Percentiles rank a stretch among this genome's conserved stretches.
Conservation (phyloP, 2,329 filamentous ascomycete species). For the Pseudocercospora eumusae region DNA sequence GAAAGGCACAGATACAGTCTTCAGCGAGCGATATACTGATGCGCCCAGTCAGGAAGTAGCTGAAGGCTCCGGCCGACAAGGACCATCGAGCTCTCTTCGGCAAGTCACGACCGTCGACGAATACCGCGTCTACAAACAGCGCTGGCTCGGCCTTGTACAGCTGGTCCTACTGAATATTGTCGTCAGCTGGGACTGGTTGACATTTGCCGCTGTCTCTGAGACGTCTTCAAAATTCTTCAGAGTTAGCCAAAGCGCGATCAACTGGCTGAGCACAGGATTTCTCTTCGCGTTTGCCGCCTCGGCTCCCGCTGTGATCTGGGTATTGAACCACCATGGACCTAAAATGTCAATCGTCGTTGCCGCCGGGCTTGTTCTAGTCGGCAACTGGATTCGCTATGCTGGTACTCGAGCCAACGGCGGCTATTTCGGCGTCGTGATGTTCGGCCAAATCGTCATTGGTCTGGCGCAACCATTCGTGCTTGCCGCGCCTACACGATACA, state of each 20-base stretch:
- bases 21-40: slow-evolving; percentile 1
- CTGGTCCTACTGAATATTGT: slow-evolving; percentile 87
- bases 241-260: slow-evolving; percentile 74
- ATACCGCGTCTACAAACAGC: slow-evolving; percentile 69
- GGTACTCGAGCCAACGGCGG: slow-evolving; percentile 48
- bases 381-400: slow-evolving; percentile 73
- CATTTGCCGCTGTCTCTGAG: slow-evolving; percentile 79
- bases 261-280: slow-evolving; percentile 89
- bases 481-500: slow-evolving; percentile 84
- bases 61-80: neutral
- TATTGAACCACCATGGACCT: slow-evolving; percentile 74
- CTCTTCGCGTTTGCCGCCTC: slow-evolving; percentile 78
- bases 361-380: slow-evolving; percentile 71
- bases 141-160: slow-evolving; percentile 85
- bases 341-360: slow-evolving; percentile 74
- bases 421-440: slow-evolving; percentile 75
- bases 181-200: slow-evolving; percentile 96
- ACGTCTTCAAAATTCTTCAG: slow-evolving; percentile 73
- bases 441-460: slow-evolving; percentile 87
- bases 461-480: slow-evolving; percentile 91
- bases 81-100: neutral
- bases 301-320: slow-evolving; percentile 71
- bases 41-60: neutral
- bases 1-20: neutral
- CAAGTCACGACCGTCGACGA: neutral